Base-by-base conservation (phyloP, 345 rosid species). In the Garcia nutans region DNA sequence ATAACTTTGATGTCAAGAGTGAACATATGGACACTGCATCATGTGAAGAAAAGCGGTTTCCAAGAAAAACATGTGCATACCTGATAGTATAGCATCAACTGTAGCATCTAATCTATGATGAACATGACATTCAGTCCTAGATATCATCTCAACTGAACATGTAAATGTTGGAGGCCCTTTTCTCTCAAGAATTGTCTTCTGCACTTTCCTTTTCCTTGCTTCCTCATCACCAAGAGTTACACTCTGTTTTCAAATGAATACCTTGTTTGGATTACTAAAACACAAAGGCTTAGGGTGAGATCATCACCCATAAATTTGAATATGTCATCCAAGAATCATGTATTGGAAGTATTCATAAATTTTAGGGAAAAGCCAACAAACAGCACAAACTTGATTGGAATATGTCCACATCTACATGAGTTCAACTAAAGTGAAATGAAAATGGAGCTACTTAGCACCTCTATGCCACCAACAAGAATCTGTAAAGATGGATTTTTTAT, bases 181-280 rank as follows among this genome's bases (percentile, higher is more conserved):
- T 76, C 99, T 85, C 86, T 95, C 97, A 45, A 95, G 97, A 88
- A 91, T 91, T 31, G 97, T 93, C 89, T 93, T 93, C 86, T 93
- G 98, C 74, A 91, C 94, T 86, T 91, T 95, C 87, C 97, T 88
- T 81, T 88, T 90, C 88, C 83, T 87, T 76, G 99, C 99, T 83
- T 88, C 96, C 74, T 93, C 97, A 59, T 95, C 97, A 61, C 97
- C 99, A 70, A 93, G 96, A 69, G 97, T 94, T 82, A 94, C 98
- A 81, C 97, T 92, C 97, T 94, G 86, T 15, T 37, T 68, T 62
- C 71, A 78, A 26, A 83, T 45, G 44, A 66, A 79, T 49, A 68
- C 72, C 59, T 12, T 55, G 33, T 75, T 62, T n/a, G 42, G 22
- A 71, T 68, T 45, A 60, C 56, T 26, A 16, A 65, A 10, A 47